phyloP scores from a whole-genome alignment of 2,329 filamentous ascomycete genomes.

The Epicoccum nigrum region DNA sequence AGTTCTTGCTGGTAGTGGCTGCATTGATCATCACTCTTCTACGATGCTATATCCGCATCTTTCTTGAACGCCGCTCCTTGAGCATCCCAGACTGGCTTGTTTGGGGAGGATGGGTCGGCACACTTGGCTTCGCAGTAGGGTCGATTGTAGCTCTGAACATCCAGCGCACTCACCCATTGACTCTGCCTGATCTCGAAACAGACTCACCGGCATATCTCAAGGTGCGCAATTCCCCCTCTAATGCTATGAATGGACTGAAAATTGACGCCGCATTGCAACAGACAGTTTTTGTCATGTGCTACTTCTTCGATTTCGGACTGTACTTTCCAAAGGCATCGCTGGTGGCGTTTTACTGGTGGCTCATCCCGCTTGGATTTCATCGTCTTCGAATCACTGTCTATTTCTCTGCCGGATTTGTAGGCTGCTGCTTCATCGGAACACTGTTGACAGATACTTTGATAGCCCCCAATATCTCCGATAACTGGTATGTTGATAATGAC shows the following conservation, averaged over 20 bases:
- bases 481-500: constrained; percentile 18
- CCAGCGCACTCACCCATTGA: constrained; percentile 23
- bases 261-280: neutral
- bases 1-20: constrained; percentile 23
- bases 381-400: constrained; percentile 27
- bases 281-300: constrained; percentile 28
- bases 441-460: constrained; percentile 25
- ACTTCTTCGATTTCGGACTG: constrained; percentile 30
- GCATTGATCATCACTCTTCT: constrained; percentile 23
- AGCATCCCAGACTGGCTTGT: constrained; percentile 28
- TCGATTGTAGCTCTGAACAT: constrained; percentile 25
- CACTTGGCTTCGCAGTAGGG: constrained; percentile 25
- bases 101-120: constrained; percentile 28
- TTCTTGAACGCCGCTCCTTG: constrained; percentile 21
- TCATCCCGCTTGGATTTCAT: constrained; percentile 27
- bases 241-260: too few relatives aligned
- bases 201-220: constrained; percentile 27
- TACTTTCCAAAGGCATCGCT: constrained; percentile 31
- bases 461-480: constrained; percentile 21
- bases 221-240: constrained; percentile 1
- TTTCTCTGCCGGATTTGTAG: constrained; percentile 12
- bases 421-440: constrained; percentile 19
- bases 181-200: constrained; percentile 21
- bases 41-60: constrained; percentile 26
- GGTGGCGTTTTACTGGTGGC: constrained; percentile 33